Base-by-base conservation (phyloP, 2,329 filamentous ascomycete species). In the Aphanocladium album region DNA sequence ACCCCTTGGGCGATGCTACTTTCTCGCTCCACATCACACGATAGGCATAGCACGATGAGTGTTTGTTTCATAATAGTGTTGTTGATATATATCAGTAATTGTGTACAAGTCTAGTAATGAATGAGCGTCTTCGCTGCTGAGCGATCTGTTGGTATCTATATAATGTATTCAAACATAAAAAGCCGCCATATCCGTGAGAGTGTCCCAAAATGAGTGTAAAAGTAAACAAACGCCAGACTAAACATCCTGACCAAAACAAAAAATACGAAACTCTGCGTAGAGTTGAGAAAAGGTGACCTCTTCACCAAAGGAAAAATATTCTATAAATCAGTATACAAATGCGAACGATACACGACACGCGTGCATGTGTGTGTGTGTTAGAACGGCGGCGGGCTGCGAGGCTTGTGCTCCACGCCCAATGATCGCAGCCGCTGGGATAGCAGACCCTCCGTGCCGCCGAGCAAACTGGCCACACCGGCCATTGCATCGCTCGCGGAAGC, bases 351-450 rank as follows among this genome's bases (percentile, higher is more conserved):
- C 3, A 7, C 2, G n/a, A n/a, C n/a, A n/a, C n/a, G n/a, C n/a
- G n/a, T n/a, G n/a, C n/a, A n/a, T n/a, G n/a, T n/a, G 39, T 43
- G 37, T 39, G 49, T 11, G 21, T 21, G 9, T 56, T 30, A 57
- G 54, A 19, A 41, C 27, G 52, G 43, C 39, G 17, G 35, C 41
- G 46, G 62, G 21, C 62, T 60, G 11, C 50, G 37, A 37, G 21
- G 23, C 19, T 35, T 39, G 27, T 64, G 65, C 61, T 79, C 72
- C 25, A 79, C 79, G 41, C 85, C 88, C 6, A 90, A 74, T 6
- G 84, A 83, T 64, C 85, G 82, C 49, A 93, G 75, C 60, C 86
- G 82, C 70, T 85, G 85, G 12, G 90, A 90, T 17, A 95, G 76
- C 17, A 95, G 73, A 2, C 89, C 84, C 67, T 91, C 87, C 5